A percentile compares a stretch with the other conserved stretches of the same genome.
These are phyloP conservation scores for Apiospora marii DNA, from an alignment of 2,329 filamentous ascomycete genomes.

Conservation along the genomic window DNA sequence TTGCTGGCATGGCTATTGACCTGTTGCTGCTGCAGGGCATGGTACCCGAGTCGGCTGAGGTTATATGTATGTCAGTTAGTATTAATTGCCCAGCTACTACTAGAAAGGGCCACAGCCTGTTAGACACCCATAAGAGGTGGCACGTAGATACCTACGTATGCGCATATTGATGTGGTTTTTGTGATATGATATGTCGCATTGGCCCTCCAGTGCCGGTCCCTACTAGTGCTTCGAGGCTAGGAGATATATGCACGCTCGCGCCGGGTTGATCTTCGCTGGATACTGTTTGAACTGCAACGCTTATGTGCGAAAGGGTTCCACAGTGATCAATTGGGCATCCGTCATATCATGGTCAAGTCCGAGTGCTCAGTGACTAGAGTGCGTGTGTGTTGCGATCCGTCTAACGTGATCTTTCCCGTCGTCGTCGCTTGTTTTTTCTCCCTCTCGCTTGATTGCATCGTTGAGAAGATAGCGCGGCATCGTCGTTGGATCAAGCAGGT, in stretches of 20 bases:
- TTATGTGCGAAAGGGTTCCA: neutral
- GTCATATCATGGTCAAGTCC: neutral
- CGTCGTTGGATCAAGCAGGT: neutral
- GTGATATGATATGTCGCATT: constrained; percentile 20
- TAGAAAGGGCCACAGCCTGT: no score
- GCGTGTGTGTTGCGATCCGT: neutral
- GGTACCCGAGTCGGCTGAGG: neutral
- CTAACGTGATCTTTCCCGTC: neutral
- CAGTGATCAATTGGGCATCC: neutral
- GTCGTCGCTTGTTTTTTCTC: no score
- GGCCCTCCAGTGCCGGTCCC: neutral
- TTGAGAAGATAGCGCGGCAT: neutral
- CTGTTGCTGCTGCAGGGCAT: neutral
- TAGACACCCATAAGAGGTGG: neutral
- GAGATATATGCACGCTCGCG: constrained; percentile 14
- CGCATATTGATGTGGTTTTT: neutral
- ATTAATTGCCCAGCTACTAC: no score
- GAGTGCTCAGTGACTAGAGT: no score
- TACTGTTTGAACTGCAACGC: neutral
- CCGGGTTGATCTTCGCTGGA: constrained; percentile 12
- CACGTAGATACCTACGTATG: neutral
- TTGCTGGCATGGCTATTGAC: neutral
- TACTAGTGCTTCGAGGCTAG: constrained; percentile 9
- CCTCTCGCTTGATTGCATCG: neutral
- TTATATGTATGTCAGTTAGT: no score